Evolutionary conservation across 495 filamentous ascomycete genomes (phyloP), one percentile per base, ranked within the genome.

Genomic region (Cercophora samala): DNA sequence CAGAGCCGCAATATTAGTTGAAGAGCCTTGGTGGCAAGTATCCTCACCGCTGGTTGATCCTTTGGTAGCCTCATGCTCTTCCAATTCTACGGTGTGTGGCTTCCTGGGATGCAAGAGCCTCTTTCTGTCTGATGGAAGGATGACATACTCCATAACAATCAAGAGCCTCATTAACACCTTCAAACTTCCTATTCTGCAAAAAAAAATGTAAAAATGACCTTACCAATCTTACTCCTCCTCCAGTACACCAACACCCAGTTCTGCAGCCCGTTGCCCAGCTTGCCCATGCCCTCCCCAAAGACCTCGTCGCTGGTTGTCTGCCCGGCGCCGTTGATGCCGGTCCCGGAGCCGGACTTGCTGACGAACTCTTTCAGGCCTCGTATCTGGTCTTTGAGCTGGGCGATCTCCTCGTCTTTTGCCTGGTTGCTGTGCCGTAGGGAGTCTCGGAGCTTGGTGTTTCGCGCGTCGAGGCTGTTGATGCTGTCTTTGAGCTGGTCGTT

Each of bases 241-340:
- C 86, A 86, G 73, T 83, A 77, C 23, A 81, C 78, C 63, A 86
- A 80, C 13, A 84, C 80, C 85, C 85, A 87, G 68, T 85, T 85
- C 76, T 87, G 85, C 75, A 87, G 72, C 62, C 79, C 80, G 70
- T 85, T 85, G 32, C 81, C 83, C 59, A 87, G 67, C 70, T 75
- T 77, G 63, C 75, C 69, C 79, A 82, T 78, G 21, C 73, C 69
- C 60, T 82, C 80, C 25, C 75, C 80, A 68, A 87, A 78, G 29
- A 81, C 80, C 73, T 87, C 84, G 66, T 87, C 85, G 62, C 81
- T 84, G 51, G 81, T 79, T 77, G 82, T 79, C 54, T 72, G 69
- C 63, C 59, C 46, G 23, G 26, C 4, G 4, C 26, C 26, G 26
- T 29, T 29, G 26, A 29, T 29, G 4, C 73, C 70, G 61, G 55